These are phyloP conservation scores for Eucalyptus globulus DNA, from an alignment of 345 rosid genomes.

Conservation along the genomic window DNA sequence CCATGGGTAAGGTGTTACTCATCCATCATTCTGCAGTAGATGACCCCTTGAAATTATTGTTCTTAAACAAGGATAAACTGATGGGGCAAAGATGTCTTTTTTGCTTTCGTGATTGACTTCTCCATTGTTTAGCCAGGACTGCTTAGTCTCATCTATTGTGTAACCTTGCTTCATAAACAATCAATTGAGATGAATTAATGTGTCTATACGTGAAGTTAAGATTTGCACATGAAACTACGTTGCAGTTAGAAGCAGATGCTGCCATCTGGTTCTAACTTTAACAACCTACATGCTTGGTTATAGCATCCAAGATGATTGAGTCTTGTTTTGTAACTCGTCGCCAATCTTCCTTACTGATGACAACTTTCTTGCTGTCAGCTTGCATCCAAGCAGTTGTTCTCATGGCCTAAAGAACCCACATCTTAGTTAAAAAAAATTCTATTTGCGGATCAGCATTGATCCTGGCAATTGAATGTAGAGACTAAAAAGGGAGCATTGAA, in stretches of 20 bases:
- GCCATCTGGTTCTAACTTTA: too few relatives aligned
- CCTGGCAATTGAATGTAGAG: not conserved
- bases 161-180: not conserved
- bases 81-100: too few relatives aligned
- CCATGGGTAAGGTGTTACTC: too few relatives aligned
- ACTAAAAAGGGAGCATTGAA: not conserved
- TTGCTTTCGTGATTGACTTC: not conserved
- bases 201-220: not conserved
- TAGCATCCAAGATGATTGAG: too few relatives aligned
- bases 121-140: not conserved
- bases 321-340: too few relatives aligned
- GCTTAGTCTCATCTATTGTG: not conserved
- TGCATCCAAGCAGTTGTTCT: not conserved
- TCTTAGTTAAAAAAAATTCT: too few relatives aligned
- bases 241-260: not conserved
- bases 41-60: too few relatives aligned
- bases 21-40: not conserved
- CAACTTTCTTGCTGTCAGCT: not conserved
- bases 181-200: not conserved
- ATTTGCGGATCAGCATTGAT: accelerated
- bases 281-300: too few relatives aligned
- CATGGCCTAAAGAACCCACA: not conserved
- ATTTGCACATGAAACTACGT: not conserved
- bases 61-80: too few relatives aligned
- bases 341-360: too few relatives aligned